Evolutionary conservation across 2,329 filamentous ascomycete species (phyloP).

Genomic region (Diaporthe batatas): DNA sequence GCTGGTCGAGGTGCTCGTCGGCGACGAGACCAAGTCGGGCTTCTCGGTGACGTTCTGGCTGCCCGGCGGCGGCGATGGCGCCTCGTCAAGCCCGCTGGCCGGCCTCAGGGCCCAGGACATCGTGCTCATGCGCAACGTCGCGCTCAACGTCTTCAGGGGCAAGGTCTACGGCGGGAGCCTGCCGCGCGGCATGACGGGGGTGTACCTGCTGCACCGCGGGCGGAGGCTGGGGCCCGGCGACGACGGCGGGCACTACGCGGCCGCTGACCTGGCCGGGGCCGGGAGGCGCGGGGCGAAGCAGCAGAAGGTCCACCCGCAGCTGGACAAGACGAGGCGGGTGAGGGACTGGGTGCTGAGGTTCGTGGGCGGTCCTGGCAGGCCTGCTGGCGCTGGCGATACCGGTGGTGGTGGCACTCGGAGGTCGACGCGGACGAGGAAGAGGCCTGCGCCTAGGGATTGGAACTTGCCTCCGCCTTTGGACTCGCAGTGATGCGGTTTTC

Average conservation of each 20-base stretch:
- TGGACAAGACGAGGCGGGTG: constrained; percentile 75
- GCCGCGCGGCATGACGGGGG: constrained; percentile 75
- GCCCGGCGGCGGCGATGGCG: constrained; percentile 35
- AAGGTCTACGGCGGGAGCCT: constrained; percentile 89
- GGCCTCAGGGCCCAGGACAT: constrained; percentile 79
- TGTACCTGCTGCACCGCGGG: constrained; percentile 73
- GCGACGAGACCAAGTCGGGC: constrained; percentile 85
- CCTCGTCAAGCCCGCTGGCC: constrained; percentile 53
- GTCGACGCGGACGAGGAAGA: constrained; percentile 47
- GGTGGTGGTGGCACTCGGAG: constrained; percentile 35
- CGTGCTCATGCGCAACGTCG: constrained; percentile 83
- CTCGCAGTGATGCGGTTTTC: constrained; percentile 22
- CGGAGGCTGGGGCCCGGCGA: constrained; percentile 65
- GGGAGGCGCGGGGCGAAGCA: constrained; percentile 31
- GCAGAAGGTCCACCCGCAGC: constrained; percentile 58
- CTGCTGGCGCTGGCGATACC: constrained; percentile 4
- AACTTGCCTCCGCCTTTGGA: constrained; percentile 41
- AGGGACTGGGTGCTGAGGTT: constrained; percentile 82
- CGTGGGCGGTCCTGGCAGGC: constrained; percentile 59
- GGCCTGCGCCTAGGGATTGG: constrained; percentile 36
- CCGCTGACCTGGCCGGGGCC: constrained; percentile 60
- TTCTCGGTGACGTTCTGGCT: constrained; percentile 92
- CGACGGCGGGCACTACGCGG: constrained; percentile 68
- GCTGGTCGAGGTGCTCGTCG: constrained; percentile 83
- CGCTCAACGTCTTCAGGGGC: constrained; percentile 79